Conservation (phyloP, 2,329 filamentous ascomycete genomes). For the Trichoderma koningii region DNA sequence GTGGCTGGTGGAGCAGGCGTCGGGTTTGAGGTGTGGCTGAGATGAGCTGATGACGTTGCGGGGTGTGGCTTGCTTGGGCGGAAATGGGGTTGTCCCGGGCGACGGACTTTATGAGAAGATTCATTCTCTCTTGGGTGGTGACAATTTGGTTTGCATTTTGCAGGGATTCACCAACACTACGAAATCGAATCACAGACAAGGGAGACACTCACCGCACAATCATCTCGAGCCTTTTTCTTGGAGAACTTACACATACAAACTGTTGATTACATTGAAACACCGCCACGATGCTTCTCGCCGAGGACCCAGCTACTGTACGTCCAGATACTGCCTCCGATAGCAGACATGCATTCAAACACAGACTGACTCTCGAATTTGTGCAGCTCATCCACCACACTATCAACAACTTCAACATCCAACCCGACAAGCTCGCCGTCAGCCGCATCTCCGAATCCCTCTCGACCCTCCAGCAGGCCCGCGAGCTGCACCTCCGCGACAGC, state of each 20-base stretch:
- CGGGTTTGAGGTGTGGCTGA: neutral
- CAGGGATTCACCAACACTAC: neutral
- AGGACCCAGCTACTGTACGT: constrained; percentile 81
- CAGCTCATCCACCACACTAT: constrained; percentile 91
- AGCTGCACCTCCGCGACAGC: constrained; percentile 71
- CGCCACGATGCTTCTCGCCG: constrained; percentile 83
- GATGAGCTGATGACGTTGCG: constrained; percentile 17
- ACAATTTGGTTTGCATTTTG: neutral
- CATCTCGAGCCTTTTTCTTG: neutral
- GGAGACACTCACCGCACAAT: neutral
- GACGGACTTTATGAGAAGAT: neutral
- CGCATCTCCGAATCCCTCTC: constrained; percentile 83
- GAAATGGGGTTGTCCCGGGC: constrained; percentile 22
- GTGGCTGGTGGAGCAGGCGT: constrained; percentile 4
- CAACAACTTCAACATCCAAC: constrained; percentile 90
- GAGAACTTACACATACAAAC: neutral
- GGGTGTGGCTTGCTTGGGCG: constrained; percentile 25
- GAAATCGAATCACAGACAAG: neutral
- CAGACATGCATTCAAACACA: neutral
- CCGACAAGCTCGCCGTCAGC: constrained; percentile 80
- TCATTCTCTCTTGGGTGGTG: neutral
- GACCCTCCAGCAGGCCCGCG: constrained; percentile 81
- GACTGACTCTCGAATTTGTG: neutral
- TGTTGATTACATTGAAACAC: neutral
- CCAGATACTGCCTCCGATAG: too few species aligned